Conservation (phyloP, 495 filamentous ascomycete genomes). For the Penicillium argentinense region DNA sequence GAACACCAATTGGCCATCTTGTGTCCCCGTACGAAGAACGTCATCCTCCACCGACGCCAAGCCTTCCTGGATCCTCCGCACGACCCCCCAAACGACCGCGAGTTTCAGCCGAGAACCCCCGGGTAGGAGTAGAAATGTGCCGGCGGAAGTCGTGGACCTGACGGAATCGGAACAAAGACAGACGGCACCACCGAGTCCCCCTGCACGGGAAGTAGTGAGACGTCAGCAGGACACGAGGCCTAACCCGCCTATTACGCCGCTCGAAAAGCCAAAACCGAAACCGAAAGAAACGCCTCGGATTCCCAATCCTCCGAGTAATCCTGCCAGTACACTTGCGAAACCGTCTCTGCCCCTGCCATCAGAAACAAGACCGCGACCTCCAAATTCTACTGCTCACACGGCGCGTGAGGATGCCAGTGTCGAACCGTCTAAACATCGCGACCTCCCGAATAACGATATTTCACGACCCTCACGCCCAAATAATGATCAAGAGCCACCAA, state of each 20-base stretch:
- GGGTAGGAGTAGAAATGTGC: conserved; percentile 2
- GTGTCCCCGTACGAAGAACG: conserved; percentile 52
- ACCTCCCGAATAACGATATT: background rate
- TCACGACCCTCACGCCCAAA: conserved; percentile 5
- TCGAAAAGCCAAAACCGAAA: background rate
- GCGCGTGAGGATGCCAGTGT: too few species aligned
- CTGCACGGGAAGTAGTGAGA: background rate
- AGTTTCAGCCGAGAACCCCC: conserved; percentile 9
- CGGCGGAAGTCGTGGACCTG: conserved; percentile 23
- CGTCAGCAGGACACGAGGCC: background rate
- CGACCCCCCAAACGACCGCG: conserved; percentile 52
- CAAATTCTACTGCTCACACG: background rate
- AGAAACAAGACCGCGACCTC: background rate
- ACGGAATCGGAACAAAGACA: conserved; percentile 11
- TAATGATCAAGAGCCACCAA: background rate
- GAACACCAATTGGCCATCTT: conserved; percentile 45
- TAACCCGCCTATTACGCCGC: background rate
- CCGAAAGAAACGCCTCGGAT: background rate
- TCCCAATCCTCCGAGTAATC: background rate
- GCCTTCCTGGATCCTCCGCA: conserved; percentile 21
- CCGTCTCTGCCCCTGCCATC: background rate
- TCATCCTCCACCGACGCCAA: conserved; percentile 10
- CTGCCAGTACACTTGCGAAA: conserved; percentile 7
- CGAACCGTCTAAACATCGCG: background rate
- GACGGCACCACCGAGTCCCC: conserved; percentile 1